Conservation (phyloP, 2,329 filamentous ascomycete species). For the Phoma sp. region DNA sequence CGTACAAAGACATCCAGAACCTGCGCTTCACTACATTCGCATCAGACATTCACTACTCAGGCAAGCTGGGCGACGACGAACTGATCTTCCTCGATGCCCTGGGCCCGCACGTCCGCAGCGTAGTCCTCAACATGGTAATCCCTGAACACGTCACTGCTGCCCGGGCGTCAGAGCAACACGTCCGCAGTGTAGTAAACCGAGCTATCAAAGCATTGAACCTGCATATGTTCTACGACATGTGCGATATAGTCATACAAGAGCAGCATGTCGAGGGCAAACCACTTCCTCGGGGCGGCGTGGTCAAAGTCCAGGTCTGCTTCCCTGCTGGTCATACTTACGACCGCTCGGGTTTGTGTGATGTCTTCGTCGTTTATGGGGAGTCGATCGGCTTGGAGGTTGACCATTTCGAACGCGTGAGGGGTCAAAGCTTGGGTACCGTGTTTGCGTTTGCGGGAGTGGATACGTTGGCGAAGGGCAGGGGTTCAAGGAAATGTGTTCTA, state of each 20-base stretch:
- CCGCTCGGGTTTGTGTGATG: background rate
- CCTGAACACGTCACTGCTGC: background rate
- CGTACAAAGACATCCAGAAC: background rate
- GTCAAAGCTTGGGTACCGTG: background rate
- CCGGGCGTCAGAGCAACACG: background rate
- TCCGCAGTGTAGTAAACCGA: background rate
- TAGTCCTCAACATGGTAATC: background rate
- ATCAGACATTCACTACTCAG: background rate
- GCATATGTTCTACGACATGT: background rate
- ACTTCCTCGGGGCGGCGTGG: background rate
- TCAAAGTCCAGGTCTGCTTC: background rate
- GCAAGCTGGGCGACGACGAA: background rate
- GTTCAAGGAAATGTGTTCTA: background rate
- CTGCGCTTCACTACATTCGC: background rate
- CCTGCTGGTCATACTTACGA: background rate
- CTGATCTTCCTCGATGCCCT: background rate
- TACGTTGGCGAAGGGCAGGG: background rate
- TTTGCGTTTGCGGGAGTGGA: background rate
- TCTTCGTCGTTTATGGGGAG: background rate
- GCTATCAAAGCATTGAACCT: background rate
- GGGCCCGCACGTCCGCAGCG: background rate
- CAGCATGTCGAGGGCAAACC: background rate
- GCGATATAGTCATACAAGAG: background rate
- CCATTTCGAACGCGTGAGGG: background rate
- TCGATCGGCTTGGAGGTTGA: background rate